Conservation (phyloP, 208 protist genomes). For the Leishmania tropica region DNA sequence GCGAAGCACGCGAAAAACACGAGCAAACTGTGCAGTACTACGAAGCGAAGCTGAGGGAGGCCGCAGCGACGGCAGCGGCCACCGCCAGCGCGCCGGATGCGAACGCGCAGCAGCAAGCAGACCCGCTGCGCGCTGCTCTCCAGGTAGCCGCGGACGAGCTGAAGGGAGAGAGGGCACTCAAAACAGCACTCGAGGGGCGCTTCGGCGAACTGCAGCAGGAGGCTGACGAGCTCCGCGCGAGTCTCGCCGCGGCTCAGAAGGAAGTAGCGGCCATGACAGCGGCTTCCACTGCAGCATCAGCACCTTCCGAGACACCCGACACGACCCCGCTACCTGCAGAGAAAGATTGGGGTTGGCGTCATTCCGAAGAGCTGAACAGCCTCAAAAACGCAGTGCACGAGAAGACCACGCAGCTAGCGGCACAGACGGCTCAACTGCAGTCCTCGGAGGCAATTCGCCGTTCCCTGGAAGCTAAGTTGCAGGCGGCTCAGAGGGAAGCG, state of each 20-base stretch:
- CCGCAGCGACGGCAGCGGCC: constrained; percentile 1
- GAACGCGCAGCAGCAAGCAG: constrained; percentile 5
- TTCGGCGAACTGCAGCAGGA: constrained; percentile 9
- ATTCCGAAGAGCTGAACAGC: neutral
- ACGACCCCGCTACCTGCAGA: neutral
- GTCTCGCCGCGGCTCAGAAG: neutral
- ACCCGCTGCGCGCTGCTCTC: constrained; percentile 3
- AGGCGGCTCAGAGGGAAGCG: constrained; percentile 11
- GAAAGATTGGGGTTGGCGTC: neutral
- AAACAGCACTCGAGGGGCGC: neutral
- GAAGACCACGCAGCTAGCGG: neutral
- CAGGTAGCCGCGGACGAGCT: constrained; percentile 7
- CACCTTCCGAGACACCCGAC: neutral
- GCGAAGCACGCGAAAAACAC: constrained; percentile 37
- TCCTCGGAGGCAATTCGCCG: constrained; percentile 3
- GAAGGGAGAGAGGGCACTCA: constrained; percentile 4
- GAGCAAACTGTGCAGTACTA: constrained; percentile 54
- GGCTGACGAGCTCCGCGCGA: neutral
- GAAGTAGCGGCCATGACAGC: neutral
- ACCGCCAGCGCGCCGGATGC: neutral
- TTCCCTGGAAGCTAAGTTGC: constrained; percentile 10
- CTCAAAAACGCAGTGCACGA: neutral
- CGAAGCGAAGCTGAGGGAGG: constrained; percentile 28
- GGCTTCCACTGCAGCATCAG: neutral
- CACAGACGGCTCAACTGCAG: constrained; percentile 11